Evolutionary conservation across 2,329 filamentous ascomycete genomes (phyloP).

Genomic region (Aspergillus latus): DNA sequence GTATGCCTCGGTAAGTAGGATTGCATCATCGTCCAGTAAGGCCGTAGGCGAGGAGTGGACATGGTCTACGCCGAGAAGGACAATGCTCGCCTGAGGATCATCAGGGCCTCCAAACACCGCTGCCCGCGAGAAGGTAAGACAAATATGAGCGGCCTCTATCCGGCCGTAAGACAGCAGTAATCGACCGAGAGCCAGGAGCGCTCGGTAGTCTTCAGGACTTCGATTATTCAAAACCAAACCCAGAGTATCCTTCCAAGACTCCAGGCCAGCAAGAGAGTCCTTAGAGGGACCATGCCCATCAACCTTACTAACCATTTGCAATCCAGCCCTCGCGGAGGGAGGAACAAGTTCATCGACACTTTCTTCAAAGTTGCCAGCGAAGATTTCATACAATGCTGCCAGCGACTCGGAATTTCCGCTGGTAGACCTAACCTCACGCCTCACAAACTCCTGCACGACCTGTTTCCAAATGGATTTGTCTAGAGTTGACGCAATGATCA

Average conservation of each 20-base stretch:
- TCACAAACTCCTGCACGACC: conserved; percentile 91
- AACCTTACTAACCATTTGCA: conserved; percentile 81
- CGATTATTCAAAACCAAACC: conserved; percentile 84
- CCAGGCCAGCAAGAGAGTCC: conserved; percentile 78
- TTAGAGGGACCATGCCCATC: conserved; percentile 61
- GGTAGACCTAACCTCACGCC: conserved; percentile 84
- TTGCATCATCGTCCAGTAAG: conserved; percentile 75
- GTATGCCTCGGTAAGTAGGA: conserved; percentile 94
- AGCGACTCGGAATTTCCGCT: conserved; percentile 81
- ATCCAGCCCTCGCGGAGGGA: conserved; percentile 83
- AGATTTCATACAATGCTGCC: conserved; percentile 86
- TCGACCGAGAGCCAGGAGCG: conserved; percentile 75
- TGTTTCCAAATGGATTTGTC: conserved; percentile 79
- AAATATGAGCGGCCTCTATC: conserved; percentile 88
- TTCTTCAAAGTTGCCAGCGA: conserved; percentile 91
- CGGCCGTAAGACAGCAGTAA: conserved; percentile 82
- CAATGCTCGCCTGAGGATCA: conserved; percentile 74
- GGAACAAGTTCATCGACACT: conserved; percentile 95
- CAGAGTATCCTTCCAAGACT: conserved; percentile 92
- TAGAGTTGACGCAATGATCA: conserved; percentile 81
- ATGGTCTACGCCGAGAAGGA: conserved; percentile 84
- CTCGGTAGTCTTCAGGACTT: conserved; percentile 73
- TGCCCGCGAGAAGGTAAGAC: conserved; percentile 80
- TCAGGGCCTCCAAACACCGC: conserved; percentile 79
- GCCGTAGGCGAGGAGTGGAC: conserved; percentile 68